Percentiles rank a stretch among this genome's conserved stretches.
phyloP scores from a whole-genome alignment of 2,329 filamentous ascomycete species.

The Alternaria consortialis region DNA sequence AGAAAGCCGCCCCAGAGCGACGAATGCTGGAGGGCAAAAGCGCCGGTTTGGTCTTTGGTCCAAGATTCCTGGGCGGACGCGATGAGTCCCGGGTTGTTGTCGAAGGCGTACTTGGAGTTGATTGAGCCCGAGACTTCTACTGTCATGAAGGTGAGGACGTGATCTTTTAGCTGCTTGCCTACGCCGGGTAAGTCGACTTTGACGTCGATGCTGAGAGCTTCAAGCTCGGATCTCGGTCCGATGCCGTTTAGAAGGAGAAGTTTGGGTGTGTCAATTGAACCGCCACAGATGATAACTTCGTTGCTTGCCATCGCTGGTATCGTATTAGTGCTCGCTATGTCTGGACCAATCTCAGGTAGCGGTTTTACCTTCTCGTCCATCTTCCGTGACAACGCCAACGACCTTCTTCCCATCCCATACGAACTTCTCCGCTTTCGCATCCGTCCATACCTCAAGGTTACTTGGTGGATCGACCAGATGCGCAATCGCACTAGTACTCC shows the following conservation, averaged over 20 bases:
- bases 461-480: constrained; percentile 53
- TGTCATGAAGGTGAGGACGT: constrained; percentile 56
- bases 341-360: not conserved
- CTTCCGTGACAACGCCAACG: constrained; percentile 37
- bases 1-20: constrained; percentile 63
- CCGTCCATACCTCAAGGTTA: constrained; percentile 64
- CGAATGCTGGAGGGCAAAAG: constrained; percentile 53
- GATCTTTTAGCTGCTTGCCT: constrained; percentile 58
- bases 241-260: constrained; percentile 61
- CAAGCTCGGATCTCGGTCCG: constrained; percentile 55
- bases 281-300: constrained; percentile 47
- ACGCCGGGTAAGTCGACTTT: constrained; percentile 53
- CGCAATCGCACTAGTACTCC: constrained; percentile 46
- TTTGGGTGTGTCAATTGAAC: constrained; percentile 47
- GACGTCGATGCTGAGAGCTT: constrained; percentile 53
- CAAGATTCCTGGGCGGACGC: constrained; percentile 58
- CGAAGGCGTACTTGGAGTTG: constrained; percentile 55
- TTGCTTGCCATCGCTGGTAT: constrained; percentile 36
- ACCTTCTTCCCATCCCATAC: constrained; percentile 40
- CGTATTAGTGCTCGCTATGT: not conserved
- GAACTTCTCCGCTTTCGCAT: constrained; percentile 55
- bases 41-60: constrained; percentile 49
- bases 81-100: constrained; percentile 33
- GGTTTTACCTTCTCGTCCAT: constrained; percentile 44
- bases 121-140: constrained; percentile 52